Percentiles rank a stretch among this genome's conserved stretches.
Evolutionary conservation across 2,329 filamentous ascomycete genomes (phyloP).

Genomic region (Aspergillus melleus): DNA sequence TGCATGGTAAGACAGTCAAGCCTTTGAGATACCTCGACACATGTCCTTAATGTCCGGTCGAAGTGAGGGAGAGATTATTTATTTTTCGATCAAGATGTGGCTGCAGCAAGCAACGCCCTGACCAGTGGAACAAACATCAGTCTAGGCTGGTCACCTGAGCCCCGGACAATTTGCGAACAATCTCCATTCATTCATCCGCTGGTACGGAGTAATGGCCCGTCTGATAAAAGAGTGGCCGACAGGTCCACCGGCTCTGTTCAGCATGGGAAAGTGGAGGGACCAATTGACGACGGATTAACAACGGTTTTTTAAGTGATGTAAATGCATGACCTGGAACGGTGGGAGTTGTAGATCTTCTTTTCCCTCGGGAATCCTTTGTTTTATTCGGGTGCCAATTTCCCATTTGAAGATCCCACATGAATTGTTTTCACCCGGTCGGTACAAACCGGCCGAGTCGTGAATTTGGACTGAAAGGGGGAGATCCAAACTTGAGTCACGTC

Average conservation of each 20-base stretch:
- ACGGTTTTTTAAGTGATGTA: conserved; percentile 7
- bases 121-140: conserved; percentile 17
- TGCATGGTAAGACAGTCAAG: background rate
- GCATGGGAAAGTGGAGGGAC: conserved; percentile 10
- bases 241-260: conserved; percentile 12
- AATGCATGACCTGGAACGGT: background rate
- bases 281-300: conserved; percentile 3
- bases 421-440: conserved; percentile 11
- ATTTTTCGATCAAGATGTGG: conserved; percentile 28
- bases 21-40: conserved; percentile 6
- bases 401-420: conserved; percentile 2
- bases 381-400: background rate
- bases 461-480: conserved; percentile 4
- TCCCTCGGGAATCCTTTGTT: background rate
- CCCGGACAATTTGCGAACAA: conserved; percentile 17
- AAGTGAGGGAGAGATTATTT: conserved; percentile 5
- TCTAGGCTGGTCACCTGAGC: conserved; percentile 18
- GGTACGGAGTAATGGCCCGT: conserved; percentile 14
- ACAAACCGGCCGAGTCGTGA: conserved; percentile 10
- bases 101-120: conserved; percentile 23
- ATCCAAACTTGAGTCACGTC: background rate
- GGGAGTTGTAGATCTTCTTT: background rate
- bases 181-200: conserved; percentile 1
- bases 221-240: conserved; percentile 13
- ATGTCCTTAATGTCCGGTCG: conserved; percentile 13